Evolutionary conservation across 306 rosid species (phyloP), one percentile per base, ranked within the genome.

Genomic region (Aeschynomene evenia): DNA sequence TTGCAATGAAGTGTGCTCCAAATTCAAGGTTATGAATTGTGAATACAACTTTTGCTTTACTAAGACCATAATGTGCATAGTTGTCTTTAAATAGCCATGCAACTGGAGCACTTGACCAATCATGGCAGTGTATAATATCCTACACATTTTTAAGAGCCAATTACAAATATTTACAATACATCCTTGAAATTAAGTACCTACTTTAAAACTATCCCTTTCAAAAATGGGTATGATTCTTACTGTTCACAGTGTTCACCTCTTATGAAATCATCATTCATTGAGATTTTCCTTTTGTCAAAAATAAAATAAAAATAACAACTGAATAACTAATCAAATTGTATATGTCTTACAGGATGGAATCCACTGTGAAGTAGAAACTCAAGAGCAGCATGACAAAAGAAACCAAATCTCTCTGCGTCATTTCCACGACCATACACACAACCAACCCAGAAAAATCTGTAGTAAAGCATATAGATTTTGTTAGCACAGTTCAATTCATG

Each of bases 61-160:
- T 79, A 74, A 89, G 99, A 56, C 99, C 97, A 71, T 89, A 85
- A 60, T 89, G 86, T 78, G 43, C 28, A 67, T 95, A 95, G 15
- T 83, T 85, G 37, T 95, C 99, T 81, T 91, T 95, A 80, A 81
- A 95, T 76, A 95, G 71, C 99, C 99, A 87, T n/a, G 99, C 77
- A 83, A 91, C 95, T 6, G 97, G 96, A 16, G 99, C 99, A 72
- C 95, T 95, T 0, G 97, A 84, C 99, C 99, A 95, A 87, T 95
- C 99, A 79, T 95, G 99, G 82, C 99, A 95, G 71, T 95, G 99
- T 75, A 95, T 84, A 71, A 95, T 87, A 87, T 95, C 99, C 98
- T 94, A 87, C 26, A 72, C 77, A 71, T 68, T 73, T 69, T 59
- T 69, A 78, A 76, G 65, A 68, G 66, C 24, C 70, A 37, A 73